These are phyloP conservation scores for Podospora anserina DNA, from an alignment of 495 filamentous ascomycete species.

Conservation along the genomic window DNA sequence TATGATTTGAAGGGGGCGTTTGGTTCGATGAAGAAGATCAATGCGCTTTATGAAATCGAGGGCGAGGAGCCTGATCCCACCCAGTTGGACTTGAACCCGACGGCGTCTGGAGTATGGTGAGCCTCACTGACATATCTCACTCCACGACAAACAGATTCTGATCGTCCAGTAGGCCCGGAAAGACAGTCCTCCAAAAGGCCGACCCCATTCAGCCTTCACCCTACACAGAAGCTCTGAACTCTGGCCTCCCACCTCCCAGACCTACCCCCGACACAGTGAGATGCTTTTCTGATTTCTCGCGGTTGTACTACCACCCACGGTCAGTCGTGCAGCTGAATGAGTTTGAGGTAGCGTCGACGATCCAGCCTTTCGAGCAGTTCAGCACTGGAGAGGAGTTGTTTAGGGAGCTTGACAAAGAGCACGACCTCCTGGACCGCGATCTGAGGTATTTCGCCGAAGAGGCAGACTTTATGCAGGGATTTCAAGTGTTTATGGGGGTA, in stretches of 20 bases:
- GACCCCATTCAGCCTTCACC: conserved; percentile 62
- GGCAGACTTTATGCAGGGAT: conserved; percentile 84
- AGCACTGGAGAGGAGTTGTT: conserved; percentile 80
- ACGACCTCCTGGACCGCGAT: conserved; percentile 85
- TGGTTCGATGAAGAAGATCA: conserved; percentile 80
- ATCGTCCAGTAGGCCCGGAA: conserved; percentile 57
- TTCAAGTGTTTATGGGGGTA: conserved; percentile 73
- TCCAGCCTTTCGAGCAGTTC: conserved; percentile 84
- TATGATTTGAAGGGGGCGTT: conserved; percentile 95
- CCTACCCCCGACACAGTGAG: conserved; percentile 69
- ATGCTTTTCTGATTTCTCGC: conserved; percentile 95
- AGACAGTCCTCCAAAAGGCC: conserved; percentile 63
- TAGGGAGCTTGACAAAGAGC: conserved; percentile 71
- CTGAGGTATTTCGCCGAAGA: conserved; percentile 84
- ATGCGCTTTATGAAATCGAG: conserved; percentile 75
- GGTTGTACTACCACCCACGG: conserved; percentile 85
- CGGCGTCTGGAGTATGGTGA: conserved; percentile 54
- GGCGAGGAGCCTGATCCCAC: conserved; percentile 47
- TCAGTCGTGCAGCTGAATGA: conserved; percentile 87
- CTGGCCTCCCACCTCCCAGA: conserved; percentile 57
- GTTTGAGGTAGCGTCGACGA: conserved; percentile 70
- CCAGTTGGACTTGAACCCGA: conserved; percentile 29
- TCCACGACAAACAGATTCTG: not conserved
- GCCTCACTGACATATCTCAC: conserved; percentile 6
- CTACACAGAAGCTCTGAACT: conserved; percentile 68